Percentiles rank a stretch among this genome's conserved stretches.
Conservation (phyloP, 139 green algal genomes). For the Chlamydomonas sp. region DNA sequence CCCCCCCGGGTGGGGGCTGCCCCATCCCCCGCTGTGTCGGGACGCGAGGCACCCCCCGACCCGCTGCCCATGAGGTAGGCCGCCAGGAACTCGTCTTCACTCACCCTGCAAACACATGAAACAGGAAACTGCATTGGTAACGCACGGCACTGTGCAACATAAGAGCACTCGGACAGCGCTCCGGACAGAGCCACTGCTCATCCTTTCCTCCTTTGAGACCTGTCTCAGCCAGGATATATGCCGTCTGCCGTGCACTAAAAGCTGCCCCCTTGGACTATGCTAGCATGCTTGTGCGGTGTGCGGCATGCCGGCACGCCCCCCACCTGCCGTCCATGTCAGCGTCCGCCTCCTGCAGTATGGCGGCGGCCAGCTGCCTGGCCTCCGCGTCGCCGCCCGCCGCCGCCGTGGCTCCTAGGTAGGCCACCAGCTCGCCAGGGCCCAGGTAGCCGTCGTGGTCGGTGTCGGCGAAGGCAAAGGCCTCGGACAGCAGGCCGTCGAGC, state of each 20-base stretch:
- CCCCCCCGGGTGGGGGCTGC: no score
- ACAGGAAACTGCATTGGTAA: no score
- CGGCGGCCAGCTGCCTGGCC: slow-evolving; percentile 1
- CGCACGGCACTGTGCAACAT: no score
- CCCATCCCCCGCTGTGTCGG: neutral
- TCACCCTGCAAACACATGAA: neutral
- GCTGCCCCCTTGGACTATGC: no score
- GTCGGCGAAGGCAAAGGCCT: slow-evolving; percentile 37
- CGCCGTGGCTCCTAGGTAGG: slow-evolving; percentile 1
- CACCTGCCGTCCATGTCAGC: slow-evolving; percentile 2
- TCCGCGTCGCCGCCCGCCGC: no score
- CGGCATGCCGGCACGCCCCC: no score
- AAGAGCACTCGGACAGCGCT: no score
- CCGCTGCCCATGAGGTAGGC: slow-evolving; percentile 9
- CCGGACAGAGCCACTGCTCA: no score
- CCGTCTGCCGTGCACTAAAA: no score
- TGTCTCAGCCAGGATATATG: no score
- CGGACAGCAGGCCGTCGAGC: slow-evolving; percentile 13
- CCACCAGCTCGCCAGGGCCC: neutral
- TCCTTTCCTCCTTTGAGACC: no score
- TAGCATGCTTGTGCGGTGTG: no score
- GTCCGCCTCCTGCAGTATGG: slow-evolving; percentile 19
- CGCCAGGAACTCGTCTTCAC: neutral
- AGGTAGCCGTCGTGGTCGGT: slow-evolving; percentile 23
- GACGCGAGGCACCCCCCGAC: neutral